Base-by-base conservation (phyloP, 495 filamentous ascomycete species). In the Aspergillus biplanus region DNA sequence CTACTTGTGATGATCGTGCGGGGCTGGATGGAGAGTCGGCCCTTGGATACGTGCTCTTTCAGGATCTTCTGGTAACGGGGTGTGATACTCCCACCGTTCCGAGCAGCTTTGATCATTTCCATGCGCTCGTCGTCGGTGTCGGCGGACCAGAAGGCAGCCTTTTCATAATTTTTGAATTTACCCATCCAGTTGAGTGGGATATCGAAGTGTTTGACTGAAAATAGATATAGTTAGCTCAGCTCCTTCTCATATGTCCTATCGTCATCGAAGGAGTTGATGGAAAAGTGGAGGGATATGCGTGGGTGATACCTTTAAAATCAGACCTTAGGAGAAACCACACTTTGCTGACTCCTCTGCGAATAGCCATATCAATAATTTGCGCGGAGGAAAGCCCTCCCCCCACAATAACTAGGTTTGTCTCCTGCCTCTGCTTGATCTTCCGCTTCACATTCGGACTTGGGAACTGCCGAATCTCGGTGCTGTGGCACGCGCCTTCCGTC, bases 111-210 rank as follows among this genome's bases (percentile, higher is more conserved):
- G 52, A 87, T 75, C 75, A 85, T 86, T 49, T 83, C 78, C 9
- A 84, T 75, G 27, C 86, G 81, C 67, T 88, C 86, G 64, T 86
- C 81, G 50, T 86, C 79, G 6, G 78, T 82, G 49, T 86, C 84
- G 16, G 84, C 82, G 7, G 81, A 82, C 85, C 86, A 89, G 66
- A 89, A 90, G 3, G 78, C 76, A 32, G 87, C 81, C 62, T 87
- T 85, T 61, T 86, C 80, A 68, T 77, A 80, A 70, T 88, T 89
- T n/a, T 83, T 82, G 67, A 84, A 89, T 63, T 90, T 90, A 32
- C 84, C 85, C 71, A 90, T 83, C 87, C 87, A 90, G 34, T 76
- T 77, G 13, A 90, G 75, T 59, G 80, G 80, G 63, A 88, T 75
- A 65, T 90, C 86, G 63, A 90, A 89, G 60, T 85, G 83, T 65